Evolutionary conservation across 805 yeast species (phyloP), one percentile per base, ranked within the genome.

Genomic region (Wickerhamiella azymoides): DNA sequence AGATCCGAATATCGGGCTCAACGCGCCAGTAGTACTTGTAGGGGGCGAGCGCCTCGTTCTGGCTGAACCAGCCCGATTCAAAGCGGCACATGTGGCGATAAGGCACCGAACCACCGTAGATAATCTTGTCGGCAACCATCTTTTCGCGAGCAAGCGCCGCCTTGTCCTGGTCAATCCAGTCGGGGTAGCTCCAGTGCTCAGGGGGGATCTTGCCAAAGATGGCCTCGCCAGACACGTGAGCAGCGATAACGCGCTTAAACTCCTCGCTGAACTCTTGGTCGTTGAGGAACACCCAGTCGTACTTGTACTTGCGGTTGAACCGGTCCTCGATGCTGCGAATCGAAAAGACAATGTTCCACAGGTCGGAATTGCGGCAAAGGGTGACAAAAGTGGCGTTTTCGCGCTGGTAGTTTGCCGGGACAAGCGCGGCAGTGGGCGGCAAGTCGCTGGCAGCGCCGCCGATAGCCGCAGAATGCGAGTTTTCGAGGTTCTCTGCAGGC

Each of bases 1-100:
- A 74, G 51, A 83, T 71, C 59, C 74, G 72, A 54, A 79, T 76
- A 54, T 74, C 80, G 11, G 95, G 95, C 65, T 86, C 96, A 32
- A 86, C 88, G 63, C 94, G 77, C 96, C 95, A 86, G 70, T 84
- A 84, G 73, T 80, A 85, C 57, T 80, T 83, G 70, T 79, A 86
- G 21, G 77, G 74, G 49, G 69, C 65, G 62, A 85, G 57, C 42
- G 77, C 63, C 43, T 73, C 74, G 59, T 83, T 84, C 60, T 80
- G 71, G 73, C 77, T 84, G 67, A 84, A 81, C 61, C 80, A 80
- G 0, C 94, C 94, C 14, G 86, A 75, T 62, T 82, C 86, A 63
- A 74, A 85, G 53, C 96, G 74, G 63, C 94, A 85, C 94, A 86
- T 83, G 64, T 83, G 89, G 59, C 94, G 76, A 65, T 84, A 85